phyloP scores from a whole-genome alignment of 345 rosid genomes.

The Anastatica hierochuntica region DNA sequence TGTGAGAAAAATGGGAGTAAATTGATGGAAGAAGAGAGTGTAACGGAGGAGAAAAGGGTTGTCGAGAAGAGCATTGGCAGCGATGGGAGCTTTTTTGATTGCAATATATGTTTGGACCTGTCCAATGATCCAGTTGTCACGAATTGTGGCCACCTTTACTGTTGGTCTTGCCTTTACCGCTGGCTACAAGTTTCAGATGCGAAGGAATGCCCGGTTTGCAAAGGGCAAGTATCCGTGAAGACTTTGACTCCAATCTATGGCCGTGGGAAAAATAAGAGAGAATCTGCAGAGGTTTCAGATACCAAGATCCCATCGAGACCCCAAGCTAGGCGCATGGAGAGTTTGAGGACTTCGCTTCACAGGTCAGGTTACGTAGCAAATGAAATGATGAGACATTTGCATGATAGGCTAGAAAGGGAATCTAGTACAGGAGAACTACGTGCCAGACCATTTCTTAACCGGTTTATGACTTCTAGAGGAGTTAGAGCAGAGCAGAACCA shows the following conservation, averaged over 20 bases:
- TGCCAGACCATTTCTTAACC: slow-evolving; percentile 28
- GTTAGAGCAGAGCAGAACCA: slow-evolving; percentile 53
- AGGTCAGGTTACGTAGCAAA: slow-evolving; percentile 42
- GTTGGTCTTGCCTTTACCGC: slow-evolving; percentile 83
- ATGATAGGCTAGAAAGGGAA: slow-evolving; percentile 48
- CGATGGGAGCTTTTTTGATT: slow-evolving; percentile 70
- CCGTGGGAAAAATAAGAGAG: slow-evolving; percentile 41
- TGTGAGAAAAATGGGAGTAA: slow-evolving; percentile 52
- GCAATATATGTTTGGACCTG: slow-evolving; percentile 68
- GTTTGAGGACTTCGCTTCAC: slow-evolving; percentile 63
- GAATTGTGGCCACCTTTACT: slow-evolving; percentile 83
- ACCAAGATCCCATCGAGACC: slow-evolving; percentile 69
- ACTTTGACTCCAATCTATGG: slow-evolving; percentile 85
- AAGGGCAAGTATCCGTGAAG: slow-evolving; percentile 62
- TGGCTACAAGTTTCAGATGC: slow-evolving; percentile 71
- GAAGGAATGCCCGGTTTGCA: slow-evolving; percentile 92
- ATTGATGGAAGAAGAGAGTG: slow-evolving; percentile 36
- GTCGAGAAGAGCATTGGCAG: slow-evolving; percentile 39
- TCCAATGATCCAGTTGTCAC: slow-evolving; percentile 81
- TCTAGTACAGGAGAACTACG: slow-evolving; percentile 28
- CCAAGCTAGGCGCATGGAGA: slow-evolving; percentile 58
- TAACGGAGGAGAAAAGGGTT: slow-evolving; percentile 39
- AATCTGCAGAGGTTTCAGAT: slow-evolving; percentile 35
- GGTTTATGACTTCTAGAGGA: slow-evolving; percentile 44
- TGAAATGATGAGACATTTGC: slow-evolving; percentile 56